Percentiles rank a stretch among this genome's conserved stretches.
Conservation (phyloP, 192 early-diverging fungal species). For the Piromyces finnis region DNA sequence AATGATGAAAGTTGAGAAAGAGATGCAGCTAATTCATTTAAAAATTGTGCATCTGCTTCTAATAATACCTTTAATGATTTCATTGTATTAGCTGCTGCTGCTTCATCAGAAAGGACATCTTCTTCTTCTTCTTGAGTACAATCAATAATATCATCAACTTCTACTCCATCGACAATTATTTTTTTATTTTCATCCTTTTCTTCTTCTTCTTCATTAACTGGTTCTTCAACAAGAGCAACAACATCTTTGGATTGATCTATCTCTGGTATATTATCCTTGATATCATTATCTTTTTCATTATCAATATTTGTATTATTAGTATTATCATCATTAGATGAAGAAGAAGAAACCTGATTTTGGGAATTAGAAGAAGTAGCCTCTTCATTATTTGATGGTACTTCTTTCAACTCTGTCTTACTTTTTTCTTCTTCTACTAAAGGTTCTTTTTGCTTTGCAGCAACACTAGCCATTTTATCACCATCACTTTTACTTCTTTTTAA, state of each 20-base stretch:
- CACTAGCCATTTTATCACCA: not conserved
- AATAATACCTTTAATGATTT: not conserved
- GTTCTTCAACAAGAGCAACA: not conserved
- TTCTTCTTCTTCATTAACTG: not conserved
- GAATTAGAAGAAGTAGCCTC: too few relatives aligned
- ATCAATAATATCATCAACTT: not conserved
- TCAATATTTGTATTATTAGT: too few relatives aligned
- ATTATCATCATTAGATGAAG: too few relatives aligned
- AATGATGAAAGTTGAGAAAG: conserved; percentile 8
- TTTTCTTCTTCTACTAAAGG: not conserved
- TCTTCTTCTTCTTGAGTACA: not conserved
- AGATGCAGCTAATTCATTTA: not conserved
- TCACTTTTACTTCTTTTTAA: not conserved
- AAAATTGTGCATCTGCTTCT: not conserved
- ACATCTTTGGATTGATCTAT: not conserved
- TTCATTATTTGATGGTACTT: too few relatives aligned
- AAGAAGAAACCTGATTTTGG: too few relatives aligned
- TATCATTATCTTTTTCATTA: not conserved
- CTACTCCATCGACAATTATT: not conserved
- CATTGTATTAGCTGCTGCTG: not conserved
- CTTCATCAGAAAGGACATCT: not conserved
- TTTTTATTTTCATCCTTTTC: too few relatives aligned
- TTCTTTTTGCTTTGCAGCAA: not conserved
- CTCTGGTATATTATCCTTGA: not conserved
- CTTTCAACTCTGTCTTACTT: not conserved